Conservation (phyloP, 495 filamentous ascomycete species). For the Pyronema omphalodes region DNA sequence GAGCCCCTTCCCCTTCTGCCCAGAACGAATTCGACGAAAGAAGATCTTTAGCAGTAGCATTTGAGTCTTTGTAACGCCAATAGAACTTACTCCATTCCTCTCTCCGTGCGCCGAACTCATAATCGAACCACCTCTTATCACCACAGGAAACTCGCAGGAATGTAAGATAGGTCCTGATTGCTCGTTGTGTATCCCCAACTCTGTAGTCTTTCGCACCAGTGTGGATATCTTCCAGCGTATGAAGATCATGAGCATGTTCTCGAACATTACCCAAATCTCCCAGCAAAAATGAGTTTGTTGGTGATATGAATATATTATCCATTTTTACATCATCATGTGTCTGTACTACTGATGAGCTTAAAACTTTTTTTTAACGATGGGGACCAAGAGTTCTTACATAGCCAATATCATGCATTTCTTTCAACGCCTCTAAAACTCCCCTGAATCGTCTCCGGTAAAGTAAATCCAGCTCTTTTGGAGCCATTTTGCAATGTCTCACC, state of each 20-base stretch:
- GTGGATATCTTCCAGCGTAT: background rate
- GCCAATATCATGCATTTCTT: slow-evolving; percentile 4
- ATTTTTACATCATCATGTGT: slow-evolving; percentile 24
- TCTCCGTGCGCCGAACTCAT: background rate
- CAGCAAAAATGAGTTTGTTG: slow-evolving; percentile 12
- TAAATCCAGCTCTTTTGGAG: slow-evolving; percentile 3
- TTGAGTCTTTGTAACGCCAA: background rate
- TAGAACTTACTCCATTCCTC: slow-evolving; percentile 3
- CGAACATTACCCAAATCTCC: slow-evolving; percentile 22
- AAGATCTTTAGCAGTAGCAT: background rate
- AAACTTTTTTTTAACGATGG: background rate
- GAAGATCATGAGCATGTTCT: slow-evolving; percentile 12
- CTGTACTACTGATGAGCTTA: background rate
- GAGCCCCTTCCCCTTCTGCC: background rate
- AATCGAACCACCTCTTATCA: background rate
- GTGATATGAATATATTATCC: slow-evolving; percentile 18
- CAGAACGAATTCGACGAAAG: background rate
- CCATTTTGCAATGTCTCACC: background rate
- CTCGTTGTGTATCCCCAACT: background rate
- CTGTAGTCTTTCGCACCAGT: background rate
- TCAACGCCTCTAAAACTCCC: background rate
- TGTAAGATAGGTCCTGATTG: slow-evolving; percentile 5
- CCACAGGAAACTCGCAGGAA: slow-evolving; percentile 3
- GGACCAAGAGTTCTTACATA: background rate
- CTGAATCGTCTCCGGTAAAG: slow-evolving; percentile 3